These are phyloP conservation scores for Aspergillus piperis DNA, from an alignment of 2,329 filamentous ascomycete genomes.

Conservation along the genomic window DNA sequence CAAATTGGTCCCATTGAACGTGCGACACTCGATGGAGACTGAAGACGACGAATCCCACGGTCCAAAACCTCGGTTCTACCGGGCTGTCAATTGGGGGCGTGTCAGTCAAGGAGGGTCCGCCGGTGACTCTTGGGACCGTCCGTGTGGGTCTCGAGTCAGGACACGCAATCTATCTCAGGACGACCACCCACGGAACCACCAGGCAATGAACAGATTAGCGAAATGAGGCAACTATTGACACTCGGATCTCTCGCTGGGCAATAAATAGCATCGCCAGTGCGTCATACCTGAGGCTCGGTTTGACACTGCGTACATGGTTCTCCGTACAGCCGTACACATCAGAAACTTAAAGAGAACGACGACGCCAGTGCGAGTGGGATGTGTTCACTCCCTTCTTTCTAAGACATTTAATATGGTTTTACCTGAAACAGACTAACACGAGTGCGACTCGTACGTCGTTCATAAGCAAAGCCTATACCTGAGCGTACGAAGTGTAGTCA, in stretches of 20 bases:
- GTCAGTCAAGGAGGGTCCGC: constrained; percentile 6
- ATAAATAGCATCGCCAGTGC: constrained; percentile 2
- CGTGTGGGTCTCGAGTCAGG: constrained; percentile 6
- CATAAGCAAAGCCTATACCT: neutral
- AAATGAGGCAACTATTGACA: constrained; percentile 1
- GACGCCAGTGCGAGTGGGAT: neutral
- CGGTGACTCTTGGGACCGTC: neutral
- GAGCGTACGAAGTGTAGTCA: neutral
- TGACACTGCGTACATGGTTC: neutral
- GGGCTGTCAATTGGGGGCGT: constrained; percentile 5
- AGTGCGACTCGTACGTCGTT: neutral
- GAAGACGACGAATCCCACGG: neutral
- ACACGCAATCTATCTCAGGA: constrained; percentile 10
- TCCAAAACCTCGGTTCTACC: neutral
- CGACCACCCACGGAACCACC: neutral
- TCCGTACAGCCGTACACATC: neutral
- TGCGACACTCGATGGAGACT: neutral
- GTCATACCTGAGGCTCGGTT: neutral
- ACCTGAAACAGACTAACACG: constrained; percentile 1
- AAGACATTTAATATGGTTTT: neutral
- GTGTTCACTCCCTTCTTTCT: neutral
- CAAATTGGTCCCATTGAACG: neutral
- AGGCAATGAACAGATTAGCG: neutral
- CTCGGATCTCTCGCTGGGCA: neutral
- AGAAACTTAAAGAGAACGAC: neutral